Base-by-base conservation (phyloP, 2,329 filamentous ascomycete species). In the Endoconidiophora polonica region DNA sequence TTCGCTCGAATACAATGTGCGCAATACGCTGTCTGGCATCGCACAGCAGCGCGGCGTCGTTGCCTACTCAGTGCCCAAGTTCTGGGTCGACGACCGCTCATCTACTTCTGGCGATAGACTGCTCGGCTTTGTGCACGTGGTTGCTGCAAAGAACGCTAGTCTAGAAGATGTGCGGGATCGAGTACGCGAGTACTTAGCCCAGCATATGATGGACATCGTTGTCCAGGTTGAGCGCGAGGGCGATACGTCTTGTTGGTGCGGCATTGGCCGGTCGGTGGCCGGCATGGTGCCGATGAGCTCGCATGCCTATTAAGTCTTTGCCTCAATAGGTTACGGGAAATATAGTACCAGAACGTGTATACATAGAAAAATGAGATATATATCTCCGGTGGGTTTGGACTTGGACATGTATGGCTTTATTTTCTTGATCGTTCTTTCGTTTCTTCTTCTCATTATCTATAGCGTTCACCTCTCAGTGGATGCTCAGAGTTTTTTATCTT, bases 181-280 rank as follows among this genome's bases (percentile, higher is more conserved):
- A n/a, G 82, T 88, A 0, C 70, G 73, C 42, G 72, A 76, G 41
- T 91, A 87, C 57, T 68, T 94, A 20, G 66, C 72, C 5, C 75
- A 76, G 47, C 75, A 83, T 56, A 76, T 79, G 40, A 82, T 95
- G 65, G 81, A 94, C 58, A 77, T 87, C 10, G 79, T 93, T 23
- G 75, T 95, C 4, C 90, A 95, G 64, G 83, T 94, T 1, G 90
- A 95, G 64, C 71, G 81, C 44, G 86, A 94, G 59, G 85, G 83
- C 0, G 86, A 94, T 52, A 60, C 62, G 39, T 69, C 66, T 18
- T 81, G 77, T 57, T 81, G 77, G 77, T 81, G 77, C 56, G 69
- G 68, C n/a, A 5, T 65, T 66, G 53, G 67, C 62, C 14, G 52
- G 6, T 36, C 43, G 0, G 41, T 26, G 24, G 24, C 42, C 16